Evolutionary conservation across 2,329 filamentous ascomycete species (phyloP).

Genomic region (Arthrinium phaeospermum): DNA sequence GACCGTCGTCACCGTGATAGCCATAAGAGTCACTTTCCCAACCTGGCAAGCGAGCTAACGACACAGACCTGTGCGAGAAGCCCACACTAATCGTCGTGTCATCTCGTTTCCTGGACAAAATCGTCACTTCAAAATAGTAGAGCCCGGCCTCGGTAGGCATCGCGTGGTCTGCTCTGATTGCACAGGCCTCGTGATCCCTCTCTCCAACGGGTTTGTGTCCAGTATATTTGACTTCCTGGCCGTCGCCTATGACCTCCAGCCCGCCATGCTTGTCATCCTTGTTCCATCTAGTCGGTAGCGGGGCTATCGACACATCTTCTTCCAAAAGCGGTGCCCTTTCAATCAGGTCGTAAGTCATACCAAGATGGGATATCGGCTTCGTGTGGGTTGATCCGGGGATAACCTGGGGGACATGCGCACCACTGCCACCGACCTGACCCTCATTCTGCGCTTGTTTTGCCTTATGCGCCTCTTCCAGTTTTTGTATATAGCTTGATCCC

Average conservation of each 20-base stretch:
- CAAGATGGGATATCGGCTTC: conserved; percentile 68
- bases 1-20: conserved; percentile 72
- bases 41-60: conserved; percentile 63
- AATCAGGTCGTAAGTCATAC: conserved; percentile 82
- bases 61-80: conserved; percentile 61
- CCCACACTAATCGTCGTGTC: conserved; percentile 68
- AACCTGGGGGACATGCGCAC: conserved; percentile 27
- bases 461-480: conserved; percentile 73
- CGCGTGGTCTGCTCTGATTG: conserved; percentile 80
- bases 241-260: conserved; percentile 77
- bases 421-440: conserved; percentile 46
- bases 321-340: conserved; percentile 71
- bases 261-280: conserved; percentile 74
- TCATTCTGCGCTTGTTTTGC: conserved; percentile 61
- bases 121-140: conserved; percentile 85
- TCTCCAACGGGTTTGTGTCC: conserved; percentile 54
- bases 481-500: conserved; percentile 78
- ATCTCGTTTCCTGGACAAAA: conserved; percentile 56
- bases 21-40: conserved; percentile 74
- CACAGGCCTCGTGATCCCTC: conserved; percentile 75
- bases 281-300: conserved; percentile 84
- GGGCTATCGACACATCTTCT: conserved; percentile 64
- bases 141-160: conserved; percentile 92
- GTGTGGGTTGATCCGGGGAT: conserved; percentile 59
- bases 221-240: conserved; percentile 71